phyloP scores from a whole-genome alignment of 768 basidiomycete species.

The Russula olivacea region DNA sequence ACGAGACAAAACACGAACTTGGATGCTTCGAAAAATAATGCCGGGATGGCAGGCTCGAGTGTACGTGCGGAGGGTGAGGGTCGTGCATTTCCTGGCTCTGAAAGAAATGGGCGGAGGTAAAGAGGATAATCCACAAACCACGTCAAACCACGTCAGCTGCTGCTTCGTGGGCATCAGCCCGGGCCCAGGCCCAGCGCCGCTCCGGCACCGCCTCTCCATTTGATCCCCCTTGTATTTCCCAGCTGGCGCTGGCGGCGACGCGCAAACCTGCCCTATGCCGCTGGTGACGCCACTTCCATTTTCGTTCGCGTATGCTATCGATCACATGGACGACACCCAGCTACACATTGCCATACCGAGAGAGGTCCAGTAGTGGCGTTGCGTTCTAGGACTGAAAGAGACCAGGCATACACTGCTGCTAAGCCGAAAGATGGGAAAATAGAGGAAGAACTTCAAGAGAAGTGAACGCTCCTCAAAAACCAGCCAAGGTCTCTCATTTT shows the following conservation, averaged over 20 bases:
- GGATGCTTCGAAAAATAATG: not conserved
- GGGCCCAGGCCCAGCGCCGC: not conserved
- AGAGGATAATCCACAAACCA: constrained; percentile 1
- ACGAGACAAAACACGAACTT: not conserved
- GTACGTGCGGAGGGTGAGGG: not conserved
- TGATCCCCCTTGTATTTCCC: not conserved
- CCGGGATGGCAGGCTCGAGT: not conserved
- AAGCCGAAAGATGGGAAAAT: too few relatives aligned
- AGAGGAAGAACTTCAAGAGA: not conserved
- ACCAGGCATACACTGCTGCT: not conserved
- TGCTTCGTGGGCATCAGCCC: not conserved
- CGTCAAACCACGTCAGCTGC: not conserved
- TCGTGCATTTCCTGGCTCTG: not conserved
- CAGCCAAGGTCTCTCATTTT: not conserved
- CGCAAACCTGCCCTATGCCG: not conserved
- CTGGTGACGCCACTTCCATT: not conserved
- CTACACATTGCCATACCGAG: too few relatives aligned
- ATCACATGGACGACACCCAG: constrained; percentile 32
- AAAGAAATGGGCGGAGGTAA: not conserved
- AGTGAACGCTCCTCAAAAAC: not conserved
- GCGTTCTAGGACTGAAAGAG: not conserved
- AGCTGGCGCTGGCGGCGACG: not conserved
- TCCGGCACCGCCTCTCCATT: not conserved
- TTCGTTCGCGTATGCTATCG: constrained; percentile 27
- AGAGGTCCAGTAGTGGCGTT: not conserved